phyloP scores from a whole-genome alignment of 805 yeast genomes.

The Sugiyamaella boreocaroliniensis region DNA sequence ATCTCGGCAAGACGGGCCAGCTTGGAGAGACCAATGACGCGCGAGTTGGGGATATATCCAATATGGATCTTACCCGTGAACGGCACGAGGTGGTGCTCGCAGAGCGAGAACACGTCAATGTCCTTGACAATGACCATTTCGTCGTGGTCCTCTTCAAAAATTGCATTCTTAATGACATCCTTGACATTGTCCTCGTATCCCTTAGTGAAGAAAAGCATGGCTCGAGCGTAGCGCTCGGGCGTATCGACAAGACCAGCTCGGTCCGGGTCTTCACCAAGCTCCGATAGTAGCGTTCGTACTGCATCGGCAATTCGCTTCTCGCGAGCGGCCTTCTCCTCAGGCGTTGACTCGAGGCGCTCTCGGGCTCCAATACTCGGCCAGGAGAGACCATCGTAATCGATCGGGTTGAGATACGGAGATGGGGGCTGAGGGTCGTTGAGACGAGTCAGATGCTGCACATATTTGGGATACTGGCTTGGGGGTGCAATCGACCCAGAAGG shows the following conservation, averaged over 20 bases:
- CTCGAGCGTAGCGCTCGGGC: slow-evolving; percentile 93
- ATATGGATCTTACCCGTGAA: slow-evolving; percentile 95
- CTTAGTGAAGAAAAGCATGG: slow-evolving; percentile 90
- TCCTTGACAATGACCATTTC: slow-evolving; percentile 98
- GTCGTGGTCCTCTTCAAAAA: slow-evolving; percentile 96
- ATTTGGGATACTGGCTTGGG: slow-evolving; percentile 21
- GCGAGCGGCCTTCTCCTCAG: slow-evolving; percentile 58
- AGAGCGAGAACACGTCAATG: slow-evolving; percentile 82
- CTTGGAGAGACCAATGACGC: slow-evolving; percentile 87
- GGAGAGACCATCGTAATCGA: slow-evolving; percentile 83
- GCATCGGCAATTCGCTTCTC: slow-evolving; percentile 78
- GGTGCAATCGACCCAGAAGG: slow-evolving; percentile 14
- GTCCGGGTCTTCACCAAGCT: slow-evolving; percentile 83
- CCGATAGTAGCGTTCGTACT: slow-evolving; percentile 61
- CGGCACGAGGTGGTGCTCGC: slow-evolving; percentile 98
- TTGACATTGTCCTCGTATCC: slow-evolving; percentile 93
- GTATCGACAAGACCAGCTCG: slow-evolving; percentile 91
- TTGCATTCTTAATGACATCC: slow-evolving; percentile 89
- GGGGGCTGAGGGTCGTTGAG: slow-evolving; percentile 39
- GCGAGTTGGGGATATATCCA: slow-evolving; percentile 93
- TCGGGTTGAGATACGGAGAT: slow-evolving; percentile 77
- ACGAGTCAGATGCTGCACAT: slow-evolving; percentile 17
- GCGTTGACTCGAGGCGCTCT: slow-evolving; percentile 59
- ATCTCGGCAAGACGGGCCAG: slow-evolving; percentile 94
- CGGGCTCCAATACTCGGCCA: slow-evolving; percentile 93